Conservation (phyloP, 1,284 basidiomycete species). For the Cutaneotrichosporon mucoides region DNA sequence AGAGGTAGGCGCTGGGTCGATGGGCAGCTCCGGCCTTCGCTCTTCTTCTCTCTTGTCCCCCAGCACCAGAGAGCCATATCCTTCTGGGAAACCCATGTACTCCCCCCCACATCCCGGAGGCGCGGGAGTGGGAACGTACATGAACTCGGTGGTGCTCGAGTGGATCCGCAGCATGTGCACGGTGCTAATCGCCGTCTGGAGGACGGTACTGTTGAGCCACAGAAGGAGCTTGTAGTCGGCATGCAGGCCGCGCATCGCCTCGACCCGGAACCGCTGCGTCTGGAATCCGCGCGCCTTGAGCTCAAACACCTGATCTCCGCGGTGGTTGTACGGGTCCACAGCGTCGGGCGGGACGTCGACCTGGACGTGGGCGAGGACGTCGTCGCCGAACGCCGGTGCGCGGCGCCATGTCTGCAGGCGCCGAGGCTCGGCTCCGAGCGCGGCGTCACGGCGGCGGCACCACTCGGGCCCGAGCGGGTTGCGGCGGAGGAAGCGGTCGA, state of each 20-base stretch:
- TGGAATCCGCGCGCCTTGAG: constrained; percentile 38
- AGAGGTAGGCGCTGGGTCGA: too few relatives aligned
- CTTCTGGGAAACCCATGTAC: constrained; percentile 32
- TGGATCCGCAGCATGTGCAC: constrained; percentile 40
- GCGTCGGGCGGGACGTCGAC: background rate
- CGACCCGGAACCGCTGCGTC: constrained; percentile 24
- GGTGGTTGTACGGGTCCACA: background rate
- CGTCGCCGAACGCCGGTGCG: background rate
- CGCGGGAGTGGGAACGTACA: constrained; percentile 6
- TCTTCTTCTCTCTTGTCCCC: constrained; percentile 18
- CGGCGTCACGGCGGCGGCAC: background rate
- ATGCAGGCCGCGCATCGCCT: constrained; percentile 21
- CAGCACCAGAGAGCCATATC: constrained; percentile 40
- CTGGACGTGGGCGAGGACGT: background rate
- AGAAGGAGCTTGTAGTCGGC: constrained; percentile 26
- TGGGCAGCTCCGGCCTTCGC: too few relatives aligned
- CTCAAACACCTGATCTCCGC: constrained; percentile 28
- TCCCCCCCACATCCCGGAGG: background rate
- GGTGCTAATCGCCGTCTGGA: constrained; percentile 37
- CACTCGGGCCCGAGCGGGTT: background rate
- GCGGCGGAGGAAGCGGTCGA: background rate
- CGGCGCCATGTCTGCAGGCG: background rate
- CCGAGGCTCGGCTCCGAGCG: background rate
- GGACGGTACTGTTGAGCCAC: constrained; percentile 37
- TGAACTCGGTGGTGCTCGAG: constrained; percentile 35